Base-by-base conservation (phyloP, 73 alveolate genomes). In the Paramecium bursaria region DNA sequence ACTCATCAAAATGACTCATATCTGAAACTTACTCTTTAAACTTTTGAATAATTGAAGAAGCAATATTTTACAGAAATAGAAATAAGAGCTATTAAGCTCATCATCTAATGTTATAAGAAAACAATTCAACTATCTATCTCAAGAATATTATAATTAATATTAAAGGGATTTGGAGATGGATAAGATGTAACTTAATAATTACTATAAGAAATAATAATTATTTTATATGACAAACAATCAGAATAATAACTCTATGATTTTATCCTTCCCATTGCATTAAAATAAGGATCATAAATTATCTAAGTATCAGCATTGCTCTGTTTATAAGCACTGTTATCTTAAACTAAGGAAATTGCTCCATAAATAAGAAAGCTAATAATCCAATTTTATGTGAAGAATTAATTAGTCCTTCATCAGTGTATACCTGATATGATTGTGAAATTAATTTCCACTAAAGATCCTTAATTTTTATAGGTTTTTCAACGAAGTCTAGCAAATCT, bases 401-500 rank as follows among this genome's bases (percentile, higher is more conserved):
- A 19, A 1, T 23, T 67, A 1, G 27, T 67, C 21, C 47, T 39
- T 0, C 82, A 67, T 67, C 27, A 31, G 21, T 31, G 60, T 9
- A 39, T 67, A 57, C 23, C 22, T 1, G 82, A 67, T 19, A 67
- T 67, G 17, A 39, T 67, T 53, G 22, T 67, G 6, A 31, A 67
- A 15, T 25, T 67, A 31, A 67, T 47, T 10, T 21, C 27, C 15
- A 31, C 10, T 5, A 21, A 67, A 3, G 82, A 67, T 27, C 11
- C 31, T 15, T 21, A 42, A 21, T 1, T 67, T 3, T 26, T 67
- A 14, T 42, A 67, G 44, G 44, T 67, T 21, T 35, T 67, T 17
- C 33, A 67, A 67, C 26, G 82, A 67, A 33, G 60, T 15, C 44
- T 67, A 42, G 82, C 82, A 5, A 47, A 39, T 15, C 39, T 67